phyloP scores from a whole-genome alignment of 306 rosid genomes.

The Clitoria ternatea region DNA sequence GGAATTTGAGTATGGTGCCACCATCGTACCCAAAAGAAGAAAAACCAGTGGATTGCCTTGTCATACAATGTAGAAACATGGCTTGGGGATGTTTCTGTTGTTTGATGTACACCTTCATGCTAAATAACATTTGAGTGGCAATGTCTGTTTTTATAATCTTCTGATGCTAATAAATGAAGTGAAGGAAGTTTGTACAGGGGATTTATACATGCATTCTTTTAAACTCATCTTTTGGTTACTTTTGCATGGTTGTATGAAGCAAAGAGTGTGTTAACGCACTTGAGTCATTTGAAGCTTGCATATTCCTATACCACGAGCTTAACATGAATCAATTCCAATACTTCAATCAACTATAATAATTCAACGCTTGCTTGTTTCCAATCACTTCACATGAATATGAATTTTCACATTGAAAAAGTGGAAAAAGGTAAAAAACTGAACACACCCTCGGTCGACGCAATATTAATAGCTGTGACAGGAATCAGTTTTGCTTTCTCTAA shows the following conservation, averaged over 20 bases:
- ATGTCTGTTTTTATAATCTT: background rate
- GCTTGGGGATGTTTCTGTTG: conserved; percentile 26
- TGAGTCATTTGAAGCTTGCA: background rate
- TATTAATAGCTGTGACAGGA: too few relatives aligned
- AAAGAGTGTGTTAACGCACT: background rate
- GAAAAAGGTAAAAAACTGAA: too few relatives aligned
- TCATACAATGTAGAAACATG: conserved; percentile 11
- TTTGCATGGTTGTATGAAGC: background rate
- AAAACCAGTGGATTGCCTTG: conserved; percentile 19
- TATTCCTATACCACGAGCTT: background rate
- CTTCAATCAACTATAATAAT: too few relatives aligned
- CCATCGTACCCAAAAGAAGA: conserved; percentile 23
- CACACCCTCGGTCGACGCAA: too few relatives aligned
- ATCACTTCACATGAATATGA: too few relatives aligned
- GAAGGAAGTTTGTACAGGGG: conserved; percentile 20
- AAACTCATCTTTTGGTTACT: background rate
- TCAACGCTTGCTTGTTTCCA: too few relatives aligned
- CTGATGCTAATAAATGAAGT: background rate
- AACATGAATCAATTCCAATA: too few relatives aligned
- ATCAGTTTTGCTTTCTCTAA: too few relatives aligned
- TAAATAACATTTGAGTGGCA: conserved; percentile 17
- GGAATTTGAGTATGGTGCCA: conserved; percentile 22
- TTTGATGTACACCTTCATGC: conserved; percentile 33
- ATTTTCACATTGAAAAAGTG: too few relatives aligned
- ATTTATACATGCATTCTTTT: background rate